Evolutionary conservation across 495 filamentous ascomycete genomes (phyloP).

Genomic region (Xylaria intraflava): DNA sequence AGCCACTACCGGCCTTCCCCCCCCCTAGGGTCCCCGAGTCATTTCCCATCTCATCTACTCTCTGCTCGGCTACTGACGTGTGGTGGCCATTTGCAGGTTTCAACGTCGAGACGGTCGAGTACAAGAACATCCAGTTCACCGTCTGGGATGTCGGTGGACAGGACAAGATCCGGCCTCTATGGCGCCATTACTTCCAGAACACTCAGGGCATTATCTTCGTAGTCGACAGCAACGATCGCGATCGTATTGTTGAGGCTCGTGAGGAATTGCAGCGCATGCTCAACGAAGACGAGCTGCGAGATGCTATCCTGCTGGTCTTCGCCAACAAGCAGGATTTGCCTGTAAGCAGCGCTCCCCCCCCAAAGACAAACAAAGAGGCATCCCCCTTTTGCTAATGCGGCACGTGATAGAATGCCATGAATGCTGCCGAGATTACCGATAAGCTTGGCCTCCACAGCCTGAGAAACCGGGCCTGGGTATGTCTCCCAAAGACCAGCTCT

Average conservation of each 20-base stretch:
- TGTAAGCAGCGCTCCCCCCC: constrained; percentile 51
- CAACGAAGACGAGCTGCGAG: constrained; percentile 98
- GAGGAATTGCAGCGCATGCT: constrained; percentile 99
- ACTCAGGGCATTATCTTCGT: constrained; percentile 99
- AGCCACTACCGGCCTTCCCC: neutral
- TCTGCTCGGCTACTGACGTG: constrained; percentile 24
- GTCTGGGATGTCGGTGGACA: constrained; percentile 99
- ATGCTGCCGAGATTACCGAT: constrained; percentile 97
- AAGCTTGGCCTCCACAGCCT: constrained; percentile 99
- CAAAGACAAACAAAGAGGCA: neutral
- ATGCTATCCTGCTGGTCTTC: constrained; percentile 95
- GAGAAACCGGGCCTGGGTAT: constrained; percentile 96
- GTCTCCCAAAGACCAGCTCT: constrained; percentile 29
- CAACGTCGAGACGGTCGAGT: constrained; percentile 99
- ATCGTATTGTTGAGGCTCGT: constrained; percentile 97
- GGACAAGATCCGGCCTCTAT: constrained; percentile 99
- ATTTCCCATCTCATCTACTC: constrained; percentile 1
- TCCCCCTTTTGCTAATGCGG: neutral
- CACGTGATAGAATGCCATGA: constrained; percentile 84
- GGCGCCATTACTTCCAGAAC: constrained; percentile 99
- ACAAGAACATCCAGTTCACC: constrained; percentile 99
- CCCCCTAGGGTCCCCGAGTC: neutral
- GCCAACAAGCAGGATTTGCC: constrained; percentile 99
- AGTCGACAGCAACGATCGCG: constrained; percentile 99
- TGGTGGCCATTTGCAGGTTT: constrained; percentile 57